Evolutionary conservation across 345 rosid genomes (phyloP).

Genomic region (Salix suchowensis): DNA sequence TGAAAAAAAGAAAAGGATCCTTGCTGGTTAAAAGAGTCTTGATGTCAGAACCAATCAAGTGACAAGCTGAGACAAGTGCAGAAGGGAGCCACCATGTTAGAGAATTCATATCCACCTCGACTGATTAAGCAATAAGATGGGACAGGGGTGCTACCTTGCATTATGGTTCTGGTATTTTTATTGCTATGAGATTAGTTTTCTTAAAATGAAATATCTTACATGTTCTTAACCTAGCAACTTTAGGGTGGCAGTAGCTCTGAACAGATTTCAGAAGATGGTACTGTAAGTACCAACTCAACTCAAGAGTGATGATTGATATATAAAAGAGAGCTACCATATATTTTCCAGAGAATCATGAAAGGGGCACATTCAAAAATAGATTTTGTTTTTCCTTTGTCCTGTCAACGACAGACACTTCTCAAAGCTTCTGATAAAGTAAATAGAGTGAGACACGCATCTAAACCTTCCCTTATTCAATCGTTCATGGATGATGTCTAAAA

Average conservation of each 20-base stretch:
- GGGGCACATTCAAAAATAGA: neutral
- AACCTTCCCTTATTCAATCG: neutral
- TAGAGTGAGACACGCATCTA: neutral
- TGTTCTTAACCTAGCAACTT: neutral
- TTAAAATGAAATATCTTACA: neutral
- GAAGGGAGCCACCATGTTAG: neutral
- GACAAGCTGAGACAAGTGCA: neutral
- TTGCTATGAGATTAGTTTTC: neutral
- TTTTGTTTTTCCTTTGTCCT: neutral
- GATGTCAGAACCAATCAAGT: neutral
- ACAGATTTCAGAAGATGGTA: neutral
- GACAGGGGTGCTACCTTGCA: neutral
- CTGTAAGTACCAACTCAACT: neutral
- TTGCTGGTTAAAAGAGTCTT: neutral
- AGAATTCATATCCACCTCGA: neutral
- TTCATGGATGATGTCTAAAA: neutral
- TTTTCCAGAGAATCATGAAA: neutral
- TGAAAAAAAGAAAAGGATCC: neutral
- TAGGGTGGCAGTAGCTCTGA: neutral
- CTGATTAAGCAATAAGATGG: neutral
- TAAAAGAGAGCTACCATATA: neutral
- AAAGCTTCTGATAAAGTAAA: neutral
- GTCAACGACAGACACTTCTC: neutral
- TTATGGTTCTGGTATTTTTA: neutral
- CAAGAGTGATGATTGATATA: neutral